phyloP scores from a whole-genome alignment of 306 rosid genomes.

The Prinsepia uniflora region DNA sequence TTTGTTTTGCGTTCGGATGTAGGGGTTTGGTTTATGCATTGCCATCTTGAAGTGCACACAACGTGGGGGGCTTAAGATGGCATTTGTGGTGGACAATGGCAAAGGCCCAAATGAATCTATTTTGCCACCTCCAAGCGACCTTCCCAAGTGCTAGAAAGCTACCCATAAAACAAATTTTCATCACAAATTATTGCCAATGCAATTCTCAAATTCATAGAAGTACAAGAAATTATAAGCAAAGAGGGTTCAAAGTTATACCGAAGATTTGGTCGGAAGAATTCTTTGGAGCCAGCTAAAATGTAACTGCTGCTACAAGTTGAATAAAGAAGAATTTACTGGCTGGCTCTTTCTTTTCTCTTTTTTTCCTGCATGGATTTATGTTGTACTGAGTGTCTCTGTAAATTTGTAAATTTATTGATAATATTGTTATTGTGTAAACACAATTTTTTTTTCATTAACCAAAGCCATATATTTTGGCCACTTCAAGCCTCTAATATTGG shows the following conservation, averaged over 20 bases:
- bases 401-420: not conserved
- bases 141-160: conserved; percentile 56
- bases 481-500: too few relatives aligned
- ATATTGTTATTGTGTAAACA: not conserved
- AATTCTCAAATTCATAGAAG: not conserved
- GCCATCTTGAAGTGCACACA: conserved; percentile 82
- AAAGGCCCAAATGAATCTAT: conserved; percentile 64
- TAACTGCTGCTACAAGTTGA: not conserved
- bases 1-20: not conserved
- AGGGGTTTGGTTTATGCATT: conserved; percentile 91
- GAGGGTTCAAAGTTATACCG: not conserved
- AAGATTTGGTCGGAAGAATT: not conserved
- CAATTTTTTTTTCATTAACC: too few relatives aligned
- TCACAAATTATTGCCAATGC: conserved; percentile 8
- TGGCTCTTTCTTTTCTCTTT: not conserved
- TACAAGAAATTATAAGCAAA: not conserved
- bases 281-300: conserved; percentile 10
- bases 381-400: not conserved
- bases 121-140: conserved; percentile 68
- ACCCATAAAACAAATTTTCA: not conserved
- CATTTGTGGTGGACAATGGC: conserved; percentile 82
- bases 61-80: conserved; percentile 90
- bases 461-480: too few relatives aligned
- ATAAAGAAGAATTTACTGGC: not conserved
- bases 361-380: not conserved